phyloP scores from a whole-genome alignment of 2,329 filamentous ascomycete genomes.

The Phaeosphaeriaceae sp. region DNA sequence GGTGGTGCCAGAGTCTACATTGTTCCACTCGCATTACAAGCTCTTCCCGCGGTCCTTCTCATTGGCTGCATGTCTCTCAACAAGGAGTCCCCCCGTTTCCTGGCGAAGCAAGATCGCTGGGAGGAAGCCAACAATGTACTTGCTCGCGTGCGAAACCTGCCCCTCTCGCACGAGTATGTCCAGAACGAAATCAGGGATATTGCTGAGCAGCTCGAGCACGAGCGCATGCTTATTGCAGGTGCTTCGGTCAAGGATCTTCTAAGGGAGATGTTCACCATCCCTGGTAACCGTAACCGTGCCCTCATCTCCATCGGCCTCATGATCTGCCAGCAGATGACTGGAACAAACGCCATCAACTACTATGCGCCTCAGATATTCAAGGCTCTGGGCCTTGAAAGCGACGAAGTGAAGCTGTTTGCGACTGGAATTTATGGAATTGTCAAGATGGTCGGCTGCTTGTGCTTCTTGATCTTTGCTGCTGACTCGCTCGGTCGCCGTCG shows the following conservation, averaged over 20 bases:
- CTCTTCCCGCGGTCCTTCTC: conserved; percentile 66
- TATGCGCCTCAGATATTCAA: conserved; percentile 74
- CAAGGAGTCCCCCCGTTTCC: conserved; percentile 71
- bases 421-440: conserved; percentile 77
- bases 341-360: conserved; percentile 61
- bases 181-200: conserved; percentile 46
- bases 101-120: conserved; percentile 71
- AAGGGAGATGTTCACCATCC: conserved; percentile 54
- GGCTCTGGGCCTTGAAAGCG: conserved; percentile 66
- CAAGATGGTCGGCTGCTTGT: conserved; percentile 68
- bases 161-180: conserved; percentile 44
- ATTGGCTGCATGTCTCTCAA: conserved; percentile 67
- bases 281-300: conserved; percentile 65
- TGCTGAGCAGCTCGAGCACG: conserved; percentile 54
- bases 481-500: conserved; percentile 72
- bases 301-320: conserved; percentile 68
- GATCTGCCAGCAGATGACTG: conserved; percentile 77
- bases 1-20: conserved; percentile 62
- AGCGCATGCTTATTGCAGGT: conserved; percentile 63
- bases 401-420: conserved; percentile 68
- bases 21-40: conserved; percentile 69
- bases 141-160: conserved; percentile 62
- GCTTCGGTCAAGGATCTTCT: conserved; percentile 51
- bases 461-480: conserved; percentile 70
- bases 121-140: conserved; percentile 66